phyloP scores from a whole-genome alignment of 768 basidiomycete species.

The Austroboletus festivus region DNA sequence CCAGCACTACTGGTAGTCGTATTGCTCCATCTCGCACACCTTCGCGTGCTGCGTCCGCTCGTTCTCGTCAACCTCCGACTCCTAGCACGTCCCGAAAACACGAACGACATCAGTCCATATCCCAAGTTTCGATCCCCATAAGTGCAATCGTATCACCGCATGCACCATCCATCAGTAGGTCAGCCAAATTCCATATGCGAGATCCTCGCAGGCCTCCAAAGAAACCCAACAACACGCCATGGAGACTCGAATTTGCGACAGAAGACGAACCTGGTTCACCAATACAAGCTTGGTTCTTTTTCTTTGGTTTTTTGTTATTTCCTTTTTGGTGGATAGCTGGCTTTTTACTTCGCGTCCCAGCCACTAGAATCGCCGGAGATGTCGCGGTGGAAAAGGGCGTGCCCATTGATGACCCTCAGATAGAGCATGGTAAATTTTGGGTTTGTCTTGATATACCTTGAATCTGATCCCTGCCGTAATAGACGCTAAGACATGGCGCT shows the following conservation, averaged over 20 bases:
- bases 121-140: conserved; percentile 74
- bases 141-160: conserved; percentile 76
- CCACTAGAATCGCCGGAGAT: conserved; percentile 59
- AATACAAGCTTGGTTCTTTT: conserved; percentile 75
- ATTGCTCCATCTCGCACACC: conserved; percentile 29
- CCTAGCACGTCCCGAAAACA: conserved; percentile 27
- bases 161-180: conserved; percentile 64
- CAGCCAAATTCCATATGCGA: conserved; percentile 71
- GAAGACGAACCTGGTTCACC: conserved; percentile 51
- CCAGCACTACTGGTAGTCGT: conserved; percentile 34
- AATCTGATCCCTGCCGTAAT: conserved; percentile 7
- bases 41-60: conserved; percentile 38
- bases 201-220: conserved; percentile 69
- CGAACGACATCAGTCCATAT: conserved; percentile 51
- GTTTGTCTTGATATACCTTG: not conserved
- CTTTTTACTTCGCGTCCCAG: conserved; percentile 51
- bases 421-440: conserved; percentile 61
- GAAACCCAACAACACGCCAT: conserved; percentile 52
- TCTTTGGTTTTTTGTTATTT: conserved; percentile 60
- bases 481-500: conserved; percentile 76
- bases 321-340: conserved; percentile 66
- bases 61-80: conserved; percentile 28
- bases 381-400: conserved; percentile 63
- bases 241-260: conserved; percentile 56
- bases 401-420: conserved; percentile 73